Evolutionary conservation across 306 rosid genomes (phyloP), one percentile per base, ranked within the genome.

Genomic region (Luffa acutangula): DNA sequence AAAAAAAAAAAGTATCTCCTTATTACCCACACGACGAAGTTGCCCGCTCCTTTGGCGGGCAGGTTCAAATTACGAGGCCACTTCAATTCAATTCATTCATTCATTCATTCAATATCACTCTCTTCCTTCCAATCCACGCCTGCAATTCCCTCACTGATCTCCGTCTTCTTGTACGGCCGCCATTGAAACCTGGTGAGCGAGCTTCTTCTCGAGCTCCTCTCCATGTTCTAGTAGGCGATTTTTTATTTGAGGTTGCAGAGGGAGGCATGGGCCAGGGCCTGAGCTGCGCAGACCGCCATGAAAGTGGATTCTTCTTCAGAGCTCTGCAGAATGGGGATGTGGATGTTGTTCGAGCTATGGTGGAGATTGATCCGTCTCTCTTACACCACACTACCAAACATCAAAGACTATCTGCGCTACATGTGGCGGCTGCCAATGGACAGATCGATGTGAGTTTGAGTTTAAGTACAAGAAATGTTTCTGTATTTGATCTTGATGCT

Each of bases 361-460:
- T 84, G 18, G 84, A 87, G 7, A 80, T 83, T 1, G 89, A 93
- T 76, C 83, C 88, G 2, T 13, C 69, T 79, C 72, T 90, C 2
- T 77, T 93, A 75, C 84, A 88, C 63, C 84, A 66, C 64, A 82
- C 84, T 12, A 37, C 20, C 72, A 89, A 91, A 2, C 80, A 81
- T 62, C 76, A 83, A n/a, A 86, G 21, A 84, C 64, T 83, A 17
- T 89, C 93, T 15, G 83, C 91, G 0, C 81, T 93, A 14, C 98
- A 93, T 82, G 84, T 87, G 6, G 98, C 97, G 6, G 93, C 98
- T 62, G 87, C 89, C 66, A 80, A 78, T 86, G 98, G 96, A 39
- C 91, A 86, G 87, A 89, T 89, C 89, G 87, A 93, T 89, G 98
- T 93, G 80, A 76, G 82, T 80, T 80, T 75, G 18, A 33, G n/a